Base-by-base conservation (phyloP, 805 yeast species). In the Zygoascus bituminiphila region DNA sequence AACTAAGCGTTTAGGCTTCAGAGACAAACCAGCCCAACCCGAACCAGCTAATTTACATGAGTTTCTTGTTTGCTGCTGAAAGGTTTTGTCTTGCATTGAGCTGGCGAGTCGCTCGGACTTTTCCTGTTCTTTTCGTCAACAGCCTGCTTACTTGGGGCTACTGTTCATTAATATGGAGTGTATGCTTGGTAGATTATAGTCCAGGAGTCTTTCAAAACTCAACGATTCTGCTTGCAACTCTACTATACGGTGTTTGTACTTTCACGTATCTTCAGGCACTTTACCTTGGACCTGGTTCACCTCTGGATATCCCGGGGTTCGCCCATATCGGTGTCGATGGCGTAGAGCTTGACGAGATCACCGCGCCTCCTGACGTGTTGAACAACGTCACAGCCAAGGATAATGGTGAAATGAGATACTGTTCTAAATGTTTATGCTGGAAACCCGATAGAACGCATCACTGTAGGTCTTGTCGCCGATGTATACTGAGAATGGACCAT, bases 401-500 rank as follows among this genome's bases (percentile, higher is more conserved):
- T 22, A 66, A 70, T 48, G 74, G 74, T n/a, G 57, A 62, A 35
- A 57, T 56, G 55, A 57, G 74, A 42, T 69, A 53, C 53, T 70
- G 74, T 56, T 46, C 51, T 31, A 71, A 70, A 49, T 70, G 74
- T 57, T 43, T 44, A 26, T 63, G 68, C 53, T 69, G 70, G 69
- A 70, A 70, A 49, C 74, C 74, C 1, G 74, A 70, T 52, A 55
- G 74, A 14, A 54, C 74, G 6, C 74, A 70, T 49, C 74, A 70
- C 51, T 70, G 74, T 56, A 55, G 68, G 24, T 56, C 62, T 35
- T 71, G 74, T 57, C 52, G 62, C 22, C 49, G 52, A 19, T 70
- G 74, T 47, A 61, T 70, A 17, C 54, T 70, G 63, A 72, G 53
- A 74, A 83, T 64, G 87, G 89, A 49, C 72, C 84, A 50, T 76